phyloP scores from a whole-genome alignment of 1,284 basidiomycete species.

The Lignosus rhinocerotis region DNA sequence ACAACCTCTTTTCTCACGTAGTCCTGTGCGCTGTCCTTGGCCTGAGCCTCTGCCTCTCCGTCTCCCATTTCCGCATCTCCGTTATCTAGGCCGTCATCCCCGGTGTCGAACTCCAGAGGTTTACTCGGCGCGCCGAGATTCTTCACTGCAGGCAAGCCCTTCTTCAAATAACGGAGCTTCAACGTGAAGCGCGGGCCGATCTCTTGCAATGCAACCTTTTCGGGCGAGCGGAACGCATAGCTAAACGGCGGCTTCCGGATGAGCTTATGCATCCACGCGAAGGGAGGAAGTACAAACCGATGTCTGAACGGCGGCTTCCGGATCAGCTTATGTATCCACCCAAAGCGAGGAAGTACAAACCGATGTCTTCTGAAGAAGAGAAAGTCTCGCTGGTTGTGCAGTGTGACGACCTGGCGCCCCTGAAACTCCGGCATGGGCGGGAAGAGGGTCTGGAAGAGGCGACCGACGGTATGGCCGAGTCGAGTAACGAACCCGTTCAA shows the following conservation, averaged over 20 bases:
- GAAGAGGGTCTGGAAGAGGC: constrained; percentile 95
- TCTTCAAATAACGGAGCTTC: constrained; percentile 88
- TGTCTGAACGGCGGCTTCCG: constrained; percentile 62
- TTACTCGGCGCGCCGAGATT: constrained; percentile 61
- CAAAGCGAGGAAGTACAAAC: constrained; percentile 49
- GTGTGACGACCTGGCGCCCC: constrained; percentile 94
- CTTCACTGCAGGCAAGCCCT: constrained; percentile 82
- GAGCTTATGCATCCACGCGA: background rate
- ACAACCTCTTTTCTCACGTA: constrained; percentile 32
- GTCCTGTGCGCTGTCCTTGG: constrained; percentile 4
- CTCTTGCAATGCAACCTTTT: constrained; percentile 94
- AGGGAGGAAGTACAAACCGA: constrained; percentile 58
- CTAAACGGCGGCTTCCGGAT: constrained; percentile 44
- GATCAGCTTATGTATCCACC: background rate
- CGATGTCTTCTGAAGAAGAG: constrained; percentile 95
- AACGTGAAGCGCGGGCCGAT: constrained; percentile 98
- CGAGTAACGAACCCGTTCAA: constrained; percentile 95
- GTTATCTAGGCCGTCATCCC: constrained; percentile 39
- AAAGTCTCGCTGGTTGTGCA: constrained; percentile 98
- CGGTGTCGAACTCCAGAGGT: constrained; percentile 63
- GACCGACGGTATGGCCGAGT: constrained; percentile 89
- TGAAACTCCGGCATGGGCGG: constrained; percentile 95
- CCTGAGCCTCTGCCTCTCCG: constrained; percentile 7
- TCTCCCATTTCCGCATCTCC: constrained; percentile 22
- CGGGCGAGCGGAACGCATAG: constrained; percentile 89